Base-by-base conservation (phyloP, 75 land plant genomes). In the Pinus tabuliformis region DNA sequence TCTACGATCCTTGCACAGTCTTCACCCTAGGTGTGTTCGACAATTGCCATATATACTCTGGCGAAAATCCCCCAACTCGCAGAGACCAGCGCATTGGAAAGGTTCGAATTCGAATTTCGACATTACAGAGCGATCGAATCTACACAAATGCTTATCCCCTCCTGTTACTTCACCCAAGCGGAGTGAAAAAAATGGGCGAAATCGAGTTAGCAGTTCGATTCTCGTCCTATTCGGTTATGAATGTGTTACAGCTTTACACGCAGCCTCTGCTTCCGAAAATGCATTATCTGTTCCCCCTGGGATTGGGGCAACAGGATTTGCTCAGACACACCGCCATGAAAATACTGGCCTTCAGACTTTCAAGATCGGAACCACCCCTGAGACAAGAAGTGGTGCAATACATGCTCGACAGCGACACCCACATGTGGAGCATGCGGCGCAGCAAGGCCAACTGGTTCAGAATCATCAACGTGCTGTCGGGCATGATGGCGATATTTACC, bases 121-220 rank as follows among this genome's bases (percentile, higher is more conserved):
- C 93, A 0, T 87, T 95, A 12, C 91, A 93, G 58, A 86, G 89
- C 4, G 89, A 95, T 78, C 83, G 91, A 2, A 86, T 87, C 62
- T 92, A 95, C 83, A 63, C 79, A 4, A 89, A 81, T 52, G 58
- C 84, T 9, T 89, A 92, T 72, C 82, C 93, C 0, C 83, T 95
- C 15, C 86, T 80, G 26, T 89, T 83, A 45, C 75, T 95, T 68
- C 81, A 84, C 0, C 91, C 90, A 1, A 39, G 72, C 63, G 98
- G 98, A 14, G 88, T 92, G 21, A 95, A 91, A 87, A 95, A 95
- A 77, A 88, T 92, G 89, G 98, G 98, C 0, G 93, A 90, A 77
- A 72, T 95, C 30, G 93, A 92, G 80, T 62, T 92, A 3, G 86
- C 96, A 6, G 85, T 95, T 11, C 75, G 95, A 63, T 93, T 95